These are phyloP conservation scores for Gomphus sp. DNA, from an alignment of 1,284 basidiomycete genomes.

Conservation along the genomic window DNA sequence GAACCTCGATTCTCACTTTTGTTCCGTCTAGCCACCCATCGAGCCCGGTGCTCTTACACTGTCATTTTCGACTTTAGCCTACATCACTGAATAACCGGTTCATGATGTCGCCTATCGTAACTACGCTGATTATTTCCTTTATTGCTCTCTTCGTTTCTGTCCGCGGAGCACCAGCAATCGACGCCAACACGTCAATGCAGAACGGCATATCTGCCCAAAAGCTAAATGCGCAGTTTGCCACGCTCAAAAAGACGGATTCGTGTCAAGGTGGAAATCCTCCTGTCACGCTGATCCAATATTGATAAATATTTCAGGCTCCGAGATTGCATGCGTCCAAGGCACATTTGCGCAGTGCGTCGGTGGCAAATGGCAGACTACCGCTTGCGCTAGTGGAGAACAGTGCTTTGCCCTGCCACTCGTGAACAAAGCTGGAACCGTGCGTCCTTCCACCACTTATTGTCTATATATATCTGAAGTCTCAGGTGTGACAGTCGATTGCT, in stretches of 20 bases:
- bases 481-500: constrained; percentile 28
- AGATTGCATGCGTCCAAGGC: constrained; percentile 30
- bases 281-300: background rate
- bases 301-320: background rate
- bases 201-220: constrained; percentile 13
- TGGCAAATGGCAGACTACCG: constrained; percentile 25
- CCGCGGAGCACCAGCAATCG: background rate
- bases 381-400: constrained; percentile 29
- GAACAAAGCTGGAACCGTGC: constrained; percentile 37
- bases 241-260: constrained; percentile 9
- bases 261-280: background rate
- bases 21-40: no score
- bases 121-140: background rate
- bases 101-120: background rate
- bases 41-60: no score
- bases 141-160: background rate
- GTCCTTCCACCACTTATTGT: background rate
- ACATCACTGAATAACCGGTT: no score
- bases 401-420: constrained; percentile 48
- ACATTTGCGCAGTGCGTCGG: constrained; percentile 29
- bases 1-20: no score
- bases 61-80: no score
- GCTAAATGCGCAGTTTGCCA: constrained; percentile 12
- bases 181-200: background rate
- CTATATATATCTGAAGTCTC: background rate